Base-by-base conservation (phyloP, 495 filamentous ascomycete genomes). In the Penicillium soppii region DNA sequence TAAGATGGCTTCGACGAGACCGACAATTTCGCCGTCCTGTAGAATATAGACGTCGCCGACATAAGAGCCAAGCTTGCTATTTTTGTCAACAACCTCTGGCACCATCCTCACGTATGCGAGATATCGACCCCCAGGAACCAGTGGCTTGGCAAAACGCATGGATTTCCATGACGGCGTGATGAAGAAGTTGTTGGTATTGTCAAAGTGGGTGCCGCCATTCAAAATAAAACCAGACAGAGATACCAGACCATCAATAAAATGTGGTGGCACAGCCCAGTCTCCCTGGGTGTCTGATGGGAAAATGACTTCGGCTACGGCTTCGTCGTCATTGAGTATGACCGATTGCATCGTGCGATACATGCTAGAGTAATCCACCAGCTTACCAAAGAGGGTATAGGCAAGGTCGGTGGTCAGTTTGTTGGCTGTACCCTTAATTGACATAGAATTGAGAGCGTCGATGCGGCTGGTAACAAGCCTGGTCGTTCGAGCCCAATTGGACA, bases 201-300 rank as follows among this genome's bases (percentile, higher is more conserved):
- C 73, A 25, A 72, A 48, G n/a, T 67, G 58, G 22, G 76, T 73
- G 8, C 66, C 71, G 16, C 58, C 75, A 51, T 82, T 82, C 54
- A 79, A 62, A 41, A 80, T 76, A 57, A 82, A 81, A 16, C 79
- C 79, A 7, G 74, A 70, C 15, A 80, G 50, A 53, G 80, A 77
- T 26, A 60, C 64, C 12, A 79, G 39, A 43, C 66, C 71, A 55
- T 82, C 79, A 47, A 82, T 77, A 71, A 37, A 79, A 65, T 45
- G 77, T 62, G 54, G 59, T 10, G 30, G 30, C 16, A 52, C 49
- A 32, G n/a, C 15, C 38, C 38, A 41, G 5, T 41, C 19, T n/a
- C 20, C 38, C n/a, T 36, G 33, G 33, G 33, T 36, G 33, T 36
- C 12, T 36, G 33, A 12, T 2, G 33, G 33, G 5, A 36, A 17